Evolutionary conservation across 768 basidiomycete genomes (phyloP), one percentile per base, ranked within the genome.

Genomic region (Glaciozyma martinii): DNA sequence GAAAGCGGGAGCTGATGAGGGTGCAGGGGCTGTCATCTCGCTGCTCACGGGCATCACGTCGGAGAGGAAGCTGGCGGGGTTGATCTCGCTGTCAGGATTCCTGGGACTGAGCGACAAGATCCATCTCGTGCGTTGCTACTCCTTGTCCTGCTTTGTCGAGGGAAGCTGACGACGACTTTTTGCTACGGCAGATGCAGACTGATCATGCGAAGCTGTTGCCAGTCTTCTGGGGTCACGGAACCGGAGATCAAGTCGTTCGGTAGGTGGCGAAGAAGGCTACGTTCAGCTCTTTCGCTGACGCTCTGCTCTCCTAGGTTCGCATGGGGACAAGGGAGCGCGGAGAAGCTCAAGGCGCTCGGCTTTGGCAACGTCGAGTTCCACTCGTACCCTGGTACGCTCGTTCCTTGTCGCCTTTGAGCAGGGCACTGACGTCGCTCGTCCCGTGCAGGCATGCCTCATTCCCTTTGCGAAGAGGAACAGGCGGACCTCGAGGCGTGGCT

Each of bases 181-280:
- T 3, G 18, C 23, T 43, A 59, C 67, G 60, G 30, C 63, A 89
- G 87, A 83, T 88, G 81, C 75, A 80, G 52, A 82, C 82, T 21
- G 77, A 81, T 15, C 79, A 85, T 70, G 83, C 85, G 23, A 77
- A 80, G 53, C 80, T 81, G 5, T 80, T 84, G 27, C 88, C 90
- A 1, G 80, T 93, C 33, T 93, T 94, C 77, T 88, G 88, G 84
- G 92, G 87, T 18, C 88, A 91, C 68, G 91, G 91, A 29, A 81
- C 80, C 9, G 80, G 75, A 21, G 92, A 97, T 77, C 85, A 83
- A 10, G 80, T 94, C 29, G 86, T 95, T 60, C 80, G 80, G 67
- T 62, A n/a, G 30, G 66, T 59, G 15, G 3, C 30, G 32, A 2
- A 23, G 2, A 16, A 15, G 43, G 25, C 46, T 18, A 15, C 15